Percentiles rank a stretch among this genome's conserved stretches.
These are phyloP conservation scores for Cercophora scortea DNA, from an alignment of 495 filamentous ascomycete species.

Conservation along the genomic window DNA sequence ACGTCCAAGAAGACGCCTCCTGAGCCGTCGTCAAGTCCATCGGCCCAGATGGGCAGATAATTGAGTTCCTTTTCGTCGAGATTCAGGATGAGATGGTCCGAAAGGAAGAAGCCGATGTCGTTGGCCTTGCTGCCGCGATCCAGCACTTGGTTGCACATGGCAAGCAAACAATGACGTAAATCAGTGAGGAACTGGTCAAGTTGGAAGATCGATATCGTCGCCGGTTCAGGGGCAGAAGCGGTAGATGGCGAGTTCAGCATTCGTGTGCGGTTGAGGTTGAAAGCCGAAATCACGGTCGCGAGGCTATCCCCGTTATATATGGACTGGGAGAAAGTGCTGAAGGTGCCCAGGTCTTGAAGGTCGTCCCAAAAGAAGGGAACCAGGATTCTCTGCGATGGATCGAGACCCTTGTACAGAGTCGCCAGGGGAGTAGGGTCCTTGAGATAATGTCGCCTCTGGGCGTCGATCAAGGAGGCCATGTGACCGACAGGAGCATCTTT, in stretches of 20 bases:
- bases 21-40: constrained; percentile 36
- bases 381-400: constrained; percentile 17
- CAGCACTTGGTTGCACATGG: not conserved
- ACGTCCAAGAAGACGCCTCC: constrained; percentile 35
- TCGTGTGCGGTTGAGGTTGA: too few species aligned
- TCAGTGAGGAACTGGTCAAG: constrained; percentile 1
- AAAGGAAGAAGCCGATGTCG: constrained; percentile 16
- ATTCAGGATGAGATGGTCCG: constrained; percentile 23
- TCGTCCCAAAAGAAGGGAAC: constrained; percentile 26
- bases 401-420: constrained; percentile 13
- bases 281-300: not conserved
- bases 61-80: constrained; percentile 31
- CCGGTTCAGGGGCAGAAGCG: not conserved
- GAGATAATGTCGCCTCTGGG: constrained; percentile 26
- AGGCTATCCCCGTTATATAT: too few species aligned
- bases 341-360: not conserved
- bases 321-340: too few species aligned
- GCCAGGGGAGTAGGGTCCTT: not conserved
- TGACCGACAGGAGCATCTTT: not conserved
- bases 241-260: not conserved
- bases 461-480: constrained; percentile 3
- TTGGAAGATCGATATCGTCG: not conserved
- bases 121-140: not conserved
- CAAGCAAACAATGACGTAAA: not conserved
- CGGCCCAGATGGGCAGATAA: constrained; percentile 40